Percentiles rank a stretch among this genome's conserved stretches.
Evolutionary conservation across 805 yeast genomes (phyloP).

Genomic region (Pichia occidentalis): DNA sequence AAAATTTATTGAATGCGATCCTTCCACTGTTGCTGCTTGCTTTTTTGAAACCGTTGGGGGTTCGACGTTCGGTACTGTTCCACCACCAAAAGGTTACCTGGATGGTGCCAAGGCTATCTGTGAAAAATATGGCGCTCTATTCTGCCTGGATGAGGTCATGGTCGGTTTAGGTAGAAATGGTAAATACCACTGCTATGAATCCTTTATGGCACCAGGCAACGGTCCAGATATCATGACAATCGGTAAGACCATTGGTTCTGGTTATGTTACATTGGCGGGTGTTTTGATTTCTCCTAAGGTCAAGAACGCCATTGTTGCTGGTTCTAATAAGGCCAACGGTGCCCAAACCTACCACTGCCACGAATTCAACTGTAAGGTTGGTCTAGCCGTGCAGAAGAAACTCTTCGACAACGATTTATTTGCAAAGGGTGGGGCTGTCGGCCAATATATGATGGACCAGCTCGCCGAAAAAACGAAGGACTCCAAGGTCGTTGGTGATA

Average conservation of each 20-base stretch:
- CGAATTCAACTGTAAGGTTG: constrained; percentile 41
- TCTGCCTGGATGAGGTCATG: constrained; percentile 89
- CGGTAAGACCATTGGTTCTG: constrained; percentile 48
- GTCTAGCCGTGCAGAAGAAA: constrained; percentile 40
- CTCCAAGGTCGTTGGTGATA: constrained; percentile 39
- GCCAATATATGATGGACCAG: constrained; percentile 36
- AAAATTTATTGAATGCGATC: constrained; percentile 34
- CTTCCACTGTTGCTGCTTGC: constrained; percentile 37
- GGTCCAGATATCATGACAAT: constrained; percentile 45
- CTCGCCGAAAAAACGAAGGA: constrained; percentile 27
- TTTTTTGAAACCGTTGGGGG: constrained; percentile 42
- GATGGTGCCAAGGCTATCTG: constrained; percentile 52
- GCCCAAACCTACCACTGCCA: constrained; percentile 49
- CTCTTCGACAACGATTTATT: constrained; percentile 30
- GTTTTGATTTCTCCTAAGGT: constrained; percentile 38
- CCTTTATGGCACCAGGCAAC: constrained; percentile 31
- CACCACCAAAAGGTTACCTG: constrained; percentile 40
- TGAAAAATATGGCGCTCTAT: constrained; percentile 89
- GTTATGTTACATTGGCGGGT: constrained; percentile 46
- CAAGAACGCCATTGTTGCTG: constrained; percentile 32
- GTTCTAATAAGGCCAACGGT: constrained; percentile 37
- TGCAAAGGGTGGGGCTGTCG: constrained; percentile 36
- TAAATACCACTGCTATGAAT: constrained; percentile 39
- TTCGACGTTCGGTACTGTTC: constrained; percentile 37
- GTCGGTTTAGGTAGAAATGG: constrained; percentile 53